These are phyloP conservation scores for Mycotypha africana DNA, from an alignment of 371 early-diverging fungal species.

Conservation along the genomic window DNA sequence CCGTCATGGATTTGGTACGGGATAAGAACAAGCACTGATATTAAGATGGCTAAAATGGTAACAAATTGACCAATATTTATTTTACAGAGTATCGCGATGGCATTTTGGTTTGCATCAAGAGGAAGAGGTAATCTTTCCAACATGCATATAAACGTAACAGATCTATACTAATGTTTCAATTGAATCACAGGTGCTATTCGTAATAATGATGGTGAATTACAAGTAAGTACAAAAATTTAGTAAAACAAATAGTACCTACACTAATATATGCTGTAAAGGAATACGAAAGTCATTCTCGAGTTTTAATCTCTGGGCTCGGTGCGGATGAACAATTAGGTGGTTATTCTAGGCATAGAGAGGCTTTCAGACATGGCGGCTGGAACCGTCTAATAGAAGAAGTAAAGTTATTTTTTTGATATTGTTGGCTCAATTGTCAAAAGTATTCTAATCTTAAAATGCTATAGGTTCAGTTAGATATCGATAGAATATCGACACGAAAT, in stretches of 20 bases:
- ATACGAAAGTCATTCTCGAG: constrained; percentile 65
- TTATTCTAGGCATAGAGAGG: constrained; percentile 82
- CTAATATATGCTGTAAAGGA: constrained; percentile 1
- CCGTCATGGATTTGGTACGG: constrained; percentile 89
- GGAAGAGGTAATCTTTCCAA: constrained; percentile 64
- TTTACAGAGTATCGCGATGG: constrained; percentile 86
- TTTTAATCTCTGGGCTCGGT: constrained; percentile 89
- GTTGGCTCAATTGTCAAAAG: no score
- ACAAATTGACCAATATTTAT: background rate
- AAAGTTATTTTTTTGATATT: no score
- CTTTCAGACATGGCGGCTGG: constrained; percentile 65
- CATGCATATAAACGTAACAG: no score
- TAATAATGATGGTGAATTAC: constrained; percentile 2
- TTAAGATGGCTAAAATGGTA: background rate
- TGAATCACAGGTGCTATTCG: constrained; percentile 29
- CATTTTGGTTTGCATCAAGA: constrained; percentile 93
- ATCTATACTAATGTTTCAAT: background rate
- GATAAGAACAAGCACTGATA: no score
- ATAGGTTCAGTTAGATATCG: constrained; percentile 79
- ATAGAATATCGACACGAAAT: constrained; percentile 81
- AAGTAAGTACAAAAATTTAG: constrained; percentile 3
- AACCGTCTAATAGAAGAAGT: constrained; percentile 62
- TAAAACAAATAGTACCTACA: no score
- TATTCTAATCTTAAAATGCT: background rate
- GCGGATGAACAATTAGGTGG: constrained; percentile 96